These are phyloP conservation scores for Camelina neglecta DNA, from an alignment of 345 rosid species.

Conservation along the genomic window DNA sequence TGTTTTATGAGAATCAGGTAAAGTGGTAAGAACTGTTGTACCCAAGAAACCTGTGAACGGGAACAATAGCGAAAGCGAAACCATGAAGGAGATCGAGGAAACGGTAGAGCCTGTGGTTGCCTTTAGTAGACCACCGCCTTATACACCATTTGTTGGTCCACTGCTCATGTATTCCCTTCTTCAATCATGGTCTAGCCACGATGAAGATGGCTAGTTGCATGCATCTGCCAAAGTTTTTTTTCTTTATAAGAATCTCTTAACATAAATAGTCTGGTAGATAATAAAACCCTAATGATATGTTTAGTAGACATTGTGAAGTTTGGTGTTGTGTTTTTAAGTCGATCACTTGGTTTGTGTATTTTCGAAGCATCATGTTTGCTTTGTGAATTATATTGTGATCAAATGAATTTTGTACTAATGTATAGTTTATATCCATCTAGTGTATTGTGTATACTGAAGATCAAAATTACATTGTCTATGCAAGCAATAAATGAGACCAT, in stretches of 20 bases:
- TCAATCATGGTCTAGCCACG: constrained; percentile 53
- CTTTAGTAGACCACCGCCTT: constrained; percentile 61
- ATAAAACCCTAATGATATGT: too few relatives aligned
- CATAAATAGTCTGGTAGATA: too few relatives aligned
- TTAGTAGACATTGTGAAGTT: not conserved
- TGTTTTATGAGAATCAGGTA: constrained; percentile 16
- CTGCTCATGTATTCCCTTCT: constrained; percentile 57
- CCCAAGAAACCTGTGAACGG: constrained; percentile 49
- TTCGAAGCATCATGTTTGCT: not conserved
- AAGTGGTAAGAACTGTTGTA: constrained; percentile 46
- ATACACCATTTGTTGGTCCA: constrained; percentile 60
- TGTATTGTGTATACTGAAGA: too few relatives aligned
- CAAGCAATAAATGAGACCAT: too few relatives aligned
- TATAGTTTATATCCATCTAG: too few relatives aligned
- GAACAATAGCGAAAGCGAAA: constrained; percentile 29
- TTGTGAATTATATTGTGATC: not conserved
- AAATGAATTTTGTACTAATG: not conserved
- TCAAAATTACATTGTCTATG: not conserved
- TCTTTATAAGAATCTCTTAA: not conserved
- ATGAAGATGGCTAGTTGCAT: constrained; percentile 50
- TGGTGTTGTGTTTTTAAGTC: not conserved
- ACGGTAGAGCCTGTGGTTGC: constrained; percentile 57
- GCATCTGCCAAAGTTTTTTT: not conserved
- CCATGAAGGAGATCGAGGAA: constrained; percentile 31
- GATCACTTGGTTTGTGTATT: not conserved